phyloP scores from a whole-genome alignment of 441 rosid species.

The Breynia disticha region DNA sequence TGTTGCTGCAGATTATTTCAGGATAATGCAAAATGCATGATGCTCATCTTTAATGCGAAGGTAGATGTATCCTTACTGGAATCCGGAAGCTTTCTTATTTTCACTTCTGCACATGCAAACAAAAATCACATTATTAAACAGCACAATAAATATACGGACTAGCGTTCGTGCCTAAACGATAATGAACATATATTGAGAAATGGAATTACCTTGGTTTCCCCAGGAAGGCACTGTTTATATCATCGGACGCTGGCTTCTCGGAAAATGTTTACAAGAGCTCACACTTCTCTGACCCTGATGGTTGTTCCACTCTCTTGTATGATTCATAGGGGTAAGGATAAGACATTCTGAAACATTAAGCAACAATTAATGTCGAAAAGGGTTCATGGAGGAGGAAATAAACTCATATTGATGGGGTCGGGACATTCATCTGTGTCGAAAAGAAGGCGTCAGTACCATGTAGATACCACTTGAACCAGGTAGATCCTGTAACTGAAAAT shows the following conservation, averaged over 20 bases:
- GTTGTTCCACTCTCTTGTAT: constrained; percentile 62
- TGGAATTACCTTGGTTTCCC: constrained; percentile 54
- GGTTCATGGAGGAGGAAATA: neutral
- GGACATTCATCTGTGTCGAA: too few relatives aligned
- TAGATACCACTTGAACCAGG: constrained; percentile 90
- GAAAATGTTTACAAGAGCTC: constrained; percentile 43
- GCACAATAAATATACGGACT: neutral
- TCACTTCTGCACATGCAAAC: constrained; percentile 33
- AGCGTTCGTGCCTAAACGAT: too few relatives aligned
- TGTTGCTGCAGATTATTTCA: too few relatives aligned
- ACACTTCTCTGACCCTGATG: constrained; percentile 60
- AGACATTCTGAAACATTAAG: constrained; percentile 46
- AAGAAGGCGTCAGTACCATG: too few relatives aligned
- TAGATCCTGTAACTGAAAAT: constrained; percentile 49
- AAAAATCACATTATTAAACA: neutral
- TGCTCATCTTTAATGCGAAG: neutral
- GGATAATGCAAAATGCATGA: too few relatives aligned
- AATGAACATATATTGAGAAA: too few relatives aligned
- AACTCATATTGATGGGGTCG: too few relatives aligned
- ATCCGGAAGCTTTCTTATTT: constrained; percentile 61
- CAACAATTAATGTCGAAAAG: neutral
- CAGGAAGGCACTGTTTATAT: constrained; percentile 64
- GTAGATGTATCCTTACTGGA: constrained; percentile 46
- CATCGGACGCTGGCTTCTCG: constrained; percentile 53
- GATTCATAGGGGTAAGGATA: constrained; percentile 55